Percentiles rank a stretch among this genome's conserved stretches.
Conservation (phyloP, 148 eudicot species). For the Vaccinium myrtillus region DNA sequence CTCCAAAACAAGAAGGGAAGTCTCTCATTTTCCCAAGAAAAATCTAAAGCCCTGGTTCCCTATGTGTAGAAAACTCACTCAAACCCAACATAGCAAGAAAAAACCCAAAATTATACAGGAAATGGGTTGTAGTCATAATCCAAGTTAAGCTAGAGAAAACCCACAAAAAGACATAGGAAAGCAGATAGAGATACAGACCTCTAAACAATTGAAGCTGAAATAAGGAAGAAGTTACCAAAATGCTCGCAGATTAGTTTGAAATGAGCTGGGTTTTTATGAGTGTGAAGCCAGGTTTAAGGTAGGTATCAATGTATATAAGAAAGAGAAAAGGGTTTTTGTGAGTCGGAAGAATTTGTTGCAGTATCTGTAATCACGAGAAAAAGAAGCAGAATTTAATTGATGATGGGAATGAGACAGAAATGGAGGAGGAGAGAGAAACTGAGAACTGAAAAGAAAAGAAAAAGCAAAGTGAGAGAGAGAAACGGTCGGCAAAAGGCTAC, state of each 20-base stretch:
- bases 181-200: neutral
- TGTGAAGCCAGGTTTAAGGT: neutral
- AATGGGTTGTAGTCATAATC: neutral
- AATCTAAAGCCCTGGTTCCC: no score
- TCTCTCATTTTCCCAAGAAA: neutral
- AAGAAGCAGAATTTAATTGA: neutral
- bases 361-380: neutral
- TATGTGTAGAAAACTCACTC: neutral
- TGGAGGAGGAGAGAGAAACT: neutral
- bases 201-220: neutral
- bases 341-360: neutral
- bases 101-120: neutral
- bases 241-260: neutral
- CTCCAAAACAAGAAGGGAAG: constrained; percentile 25
- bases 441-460: neutral
- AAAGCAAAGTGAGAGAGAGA: neutral
- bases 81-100: neutral
- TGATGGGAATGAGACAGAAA: constrained; percentile 6
- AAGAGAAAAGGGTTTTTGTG: neutral
- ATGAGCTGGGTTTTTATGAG: constrained; percentile 3
- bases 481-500: neutral
- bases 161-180: neutral
- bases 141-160: neutral
- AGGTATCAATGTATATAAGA: neutral
- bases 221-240: no score